Conservation (phyloP, 225 moss, liverwort and hornwort genomes). For the Straminergon stramineum region DNA sequence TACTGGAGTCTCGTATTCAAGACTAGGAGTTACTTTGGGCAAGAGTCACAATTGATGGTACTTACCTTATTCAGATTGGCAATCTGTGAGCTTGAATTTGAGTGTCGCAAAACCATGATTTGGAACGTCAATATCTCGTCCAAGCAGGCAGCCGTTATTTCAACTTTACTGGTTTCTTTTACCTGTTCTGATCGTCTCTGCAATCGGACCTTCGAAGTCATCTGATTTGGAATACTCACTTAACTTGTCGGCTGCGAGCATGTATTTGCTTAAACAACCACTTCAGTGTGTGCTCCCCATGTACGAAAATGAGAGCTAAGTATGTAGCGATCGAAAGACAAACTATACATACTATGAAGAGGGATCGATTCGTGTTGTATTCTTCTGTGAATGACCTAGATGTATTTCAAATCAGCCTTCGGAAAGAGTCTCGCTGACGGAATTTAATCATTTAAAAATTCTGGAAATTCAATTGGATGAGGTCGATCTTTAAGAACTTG, state of each 20-base stretch:
- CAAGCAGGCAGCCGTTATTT: background rate
- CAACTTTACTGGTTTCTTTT: background rate
- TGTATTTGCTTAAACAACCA: background rate
- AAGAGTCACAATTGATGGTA: background rate
- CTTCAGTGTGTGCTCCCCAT: background rate
- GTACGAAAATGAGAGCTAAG: background rate
- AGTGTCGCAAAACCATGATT: too few relatives aligned
- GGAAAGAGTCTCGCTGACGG: background rate
- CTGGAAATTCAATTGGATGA: background rate
- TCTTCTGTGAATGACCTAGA: background rate
- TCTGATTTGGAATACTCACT: background rate
- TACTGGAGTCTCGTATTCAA: background rate
- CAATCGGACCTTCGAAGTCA: background rate
- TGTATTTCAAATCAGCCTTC: background rate
- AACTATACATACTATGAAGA: background rate
- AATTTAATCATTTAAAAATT: background rate
- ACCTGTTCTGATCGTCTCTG: background rate
- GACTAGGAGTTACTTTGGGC: background rate
- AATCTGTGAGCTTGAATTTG: background rate
- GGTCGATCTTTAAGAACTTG: background rate
- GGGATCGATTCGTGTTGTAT: background rate
- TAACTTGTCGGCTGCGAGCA: background rate
- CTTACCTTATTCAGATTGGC: background rate
- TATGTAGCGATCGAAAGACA: background rate
- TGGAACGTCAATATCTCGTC: background rate